phyloP scores from a whole-genome alignment of 2,329 filamentous ascomycete genomes.

The Apiospora sp. region DNA sequence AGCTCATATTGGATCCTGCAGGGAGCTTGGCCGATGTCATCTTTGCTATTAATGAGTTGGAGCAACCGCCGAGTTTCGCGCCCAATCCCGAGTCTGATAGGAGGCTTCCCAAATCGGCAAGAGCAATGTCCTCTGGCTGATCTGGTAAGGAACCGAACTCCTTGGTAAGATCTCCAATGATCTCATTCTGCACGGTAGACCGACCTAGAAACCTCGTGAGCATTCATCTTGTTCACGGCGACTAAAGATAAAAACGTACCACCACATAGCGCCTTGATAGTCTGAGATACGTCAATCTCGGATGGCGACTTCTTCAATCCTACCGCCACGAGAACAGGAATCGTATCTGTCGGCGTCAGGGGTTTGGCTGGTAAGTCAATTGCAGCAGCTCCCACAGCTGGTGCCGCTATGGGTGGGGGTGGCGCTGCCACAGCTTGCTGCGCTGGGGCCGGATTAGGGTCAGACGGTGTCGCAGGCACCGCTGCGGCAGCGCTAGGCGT shows the following conservation, averaged over 20 bases:
- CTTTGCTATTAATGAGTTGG: slow-evolving; percentile 34
- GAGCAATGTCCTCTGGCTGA: slow-evolving; percentile 47
- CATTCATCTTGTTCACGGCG: neutral
- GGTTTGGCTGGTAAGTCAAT: slow-evolving; percentile 1
- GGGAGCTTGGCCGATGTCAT: slow-evolving; percentile 28
- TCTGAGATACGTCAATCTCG: slow-evolving; percentile 38
- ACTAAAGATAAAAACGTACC: slow-evolving; percentile 30
- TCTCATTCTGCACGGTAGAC: slow-evolving; percentile 54
- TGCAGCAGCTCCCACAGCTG: neutral
- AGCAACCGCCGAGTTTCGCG: slow-evolving; percentile 38
- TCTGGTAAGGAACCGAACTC: slow-evolving; percentile 52
- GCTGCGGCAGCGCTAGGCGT: neutral
- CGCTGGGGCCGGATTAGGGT: neutral
- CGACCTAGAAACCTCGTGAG: slow-evolving; percentile 36
- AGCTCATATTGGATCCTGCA: slow-evolving; percentile 19
- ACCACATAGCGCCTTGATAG: slow-evolving; percentile 44
- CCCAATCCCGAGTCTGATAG: slow-evolving; percentile 42
- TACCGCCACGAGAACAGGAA: slow-evolving; percentile 40
- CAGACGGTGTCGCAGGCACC: neutral
- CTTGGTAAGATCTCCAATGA: slow-evolving; percentile 49
- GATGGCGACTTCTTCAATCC: slow-evolving; percentile 40
- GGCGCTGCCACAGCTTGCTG: neutral
- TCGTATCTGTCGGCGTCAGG: slow-evolving; percentile 35
- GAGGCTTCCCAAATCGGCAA: slow-evolving; percentile 42
- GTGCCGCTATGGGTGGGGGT: neutral